Evolutionary conservation across 129 eudicot genomes (phyloP).

Genomic region (Erigeron canadensis): DNA sequence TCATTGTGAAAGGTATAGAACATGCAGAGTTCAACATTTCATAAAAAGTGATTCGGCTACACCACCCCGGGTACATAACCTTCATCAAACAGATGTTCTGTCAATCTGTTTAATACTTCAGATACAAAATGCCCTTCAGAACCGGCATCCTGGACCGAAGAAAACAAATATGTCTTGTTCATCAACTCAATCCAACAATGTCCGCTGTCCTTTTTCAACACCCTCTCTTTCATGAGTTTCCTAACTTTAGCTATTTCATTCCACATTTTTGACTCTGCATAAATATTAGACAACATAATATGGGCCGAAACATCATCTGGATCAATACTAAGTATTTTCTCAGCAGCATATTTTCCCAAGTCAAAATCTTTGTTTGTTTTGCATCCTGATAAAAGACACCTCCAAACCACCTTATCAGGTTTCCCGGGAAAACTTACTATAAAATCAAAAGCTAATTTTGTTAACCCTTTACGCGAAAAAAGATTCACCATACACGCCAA

Average conservation of each 20-base stretch:
- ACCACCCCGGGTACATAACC: conserved; percentile 49
- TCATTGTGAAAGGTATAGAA: no score
- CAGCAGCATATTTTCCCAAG: conserved; percentile 58
- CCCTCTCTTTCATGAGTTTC: conserved; percentile 51
- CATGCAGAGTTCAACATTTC: no score
- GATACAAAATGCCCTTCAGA: conserved; percentile 15
- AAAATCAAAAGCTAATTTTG: conserved; percentile 52
- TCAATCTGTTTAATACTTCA: conserved; percentile 45
- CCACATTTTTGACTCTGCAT: conserved; percentile 63
- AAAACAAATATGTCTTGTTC: conserved; percentile 43
- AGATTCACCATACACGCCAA: conserved; percentile 69
- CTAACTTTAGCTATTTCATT: conserved; percentile 52
- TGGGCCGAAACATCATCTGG: conserved; percentile 68
- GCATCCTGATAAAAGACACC: conserved; percentile 74
- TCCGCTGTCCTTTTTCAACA: conserved; percentile 66
- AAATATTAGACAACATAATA: conserved; percentile 68
- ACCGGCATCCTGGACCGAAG: conserved; percentile 33
- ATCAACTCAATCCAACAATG: conserved; percentile 61
- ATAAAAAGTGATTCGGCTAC: background rate
- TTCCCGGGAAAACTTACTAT: conserved; percentile 34
- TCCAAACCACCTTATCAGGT: conserved; percentile 74
- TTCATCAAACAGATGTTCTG: conserved; percentile 48
- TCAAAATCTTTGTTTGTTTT: conserved; percentile 48
- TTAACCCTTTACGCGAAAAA: conserved; percentile 66
- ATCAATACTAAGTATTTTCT: conserved; percentile 57